These are phyloP conservation scores for Eutrema yunnanense DNA, from an alignment of 345 rosid species.

Conservation along the genomic window DNA sequence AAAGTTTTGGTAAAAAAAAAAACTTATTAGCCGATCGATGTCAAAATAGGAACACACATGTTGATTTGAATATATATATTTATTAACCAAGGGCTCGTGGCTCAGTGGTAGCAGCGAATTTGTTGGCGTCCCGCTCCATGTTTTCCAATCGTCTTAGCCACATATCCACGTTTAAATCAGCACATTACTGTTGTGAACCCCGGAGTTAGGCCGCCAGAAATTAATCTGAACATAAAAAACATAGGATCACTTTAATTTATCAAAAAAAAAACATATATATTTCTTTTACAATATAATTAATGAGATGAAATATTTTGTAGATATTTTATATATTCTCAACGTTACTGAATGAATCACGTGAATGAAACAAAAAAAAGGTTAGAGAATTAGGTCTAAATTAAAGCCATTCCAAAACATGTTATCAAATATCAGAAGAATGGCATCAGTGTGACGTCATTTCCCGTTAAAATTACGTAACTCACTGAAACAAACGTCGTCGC, in stretches of 20 bases:
- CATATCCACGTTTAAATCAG: too few relatives aligned
- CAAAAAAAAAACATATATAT: too few relatives aligned
- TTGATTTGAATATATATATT: background rate
- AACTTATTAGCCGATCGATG: background rate
- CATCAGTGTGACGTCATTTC: slow-evolving; percentile 22
- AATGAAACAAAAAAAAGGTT: background rate
- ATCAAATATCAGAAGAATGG: background rate
- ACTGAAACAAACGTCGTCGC: background rate
- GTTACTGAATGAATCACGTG: slow-evolving; percentile 23
- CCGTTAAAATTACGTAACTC: background rate
- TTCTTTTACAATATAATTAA: background rate
- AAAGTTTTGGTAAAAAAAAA: background rate
- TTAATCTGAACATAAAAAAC: too few relatives aligned
- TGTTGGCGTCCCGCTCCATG: too few relatives aligned
- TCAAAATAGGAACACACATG: background rate
- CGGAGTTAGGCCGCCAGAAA: too few relatives aligned
- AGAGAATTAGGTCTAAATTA: slow-evolving; percentile 18
- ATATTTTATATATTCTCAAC: slow-evolving; percentile 15
- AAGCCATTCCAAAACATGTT: slow-evolving; percentile 1
- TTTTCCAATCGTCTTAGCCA: too few relatives aligned
- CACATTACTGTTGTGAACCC: too few relatives aligned
- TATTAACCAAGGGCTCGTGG: too few relatives aligned
- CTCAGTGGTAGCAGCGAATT: too few relatives aligned
- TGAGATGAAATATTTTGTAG: background rate
- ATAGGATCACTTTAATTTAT: too few relatives aligned